Base-by-base conservation (phyloP, 768 basidiomycete species). In the Paxillus involutus region DNA sequence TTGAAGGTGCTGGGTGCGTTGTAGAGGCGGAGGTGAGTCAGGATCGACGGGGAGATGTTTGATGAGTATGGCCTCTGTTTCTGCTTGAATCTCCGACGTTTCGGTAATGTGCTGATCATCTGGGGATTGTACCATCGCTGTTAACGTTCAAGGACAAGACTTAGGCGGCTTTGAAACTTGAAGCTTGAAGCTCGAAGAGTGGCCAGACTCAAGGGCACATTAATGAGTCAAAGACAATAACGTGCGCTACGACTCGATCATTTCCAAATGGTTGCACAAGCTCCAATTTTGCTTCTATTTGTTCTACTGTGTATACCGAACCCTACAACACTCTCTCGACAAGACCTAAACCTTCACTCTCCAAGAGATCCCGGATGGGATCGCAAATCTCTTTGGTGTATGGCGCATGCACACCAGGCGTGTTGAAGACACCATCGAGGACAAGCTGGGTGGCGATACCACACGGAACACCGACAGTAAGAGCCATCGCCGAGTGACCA, bases 361-460 rank as follows among this genome's bases (percentile, higher is more conserved):
- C 91, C 42, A 92, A 68, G 21, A 78, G 63, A 52, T 76, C 77
- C 40, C 88, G 76, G 56, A 94, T 79, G 21, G 85, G 84, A 49
- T 90, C 87, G 64, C 89, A 91, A 36, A 93, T 82, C 67, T 89
- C 88, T 73, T 88, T 88, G 54, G 80, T 82, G 73, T 98, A 98
- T 3, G 96, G 96, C 11, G 84, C 89, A 46, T 85, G 82, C 6
- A 99, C 81, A 63, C 96, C 96, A 13, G 89, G 83, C 36, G 77
- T 82, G 58, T 73, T 82, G 65, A 98, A 73, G 43, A 84, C 81
- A 58, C 94, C 94, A 63, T 98, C 94, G 44, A 99, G 77, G 24
- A 99, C 83, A 57, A 94, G 79, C 76, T 98, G 94, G 0, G 86
- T 84, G 2, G 97, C 95, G 63, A 98, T 89, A 58, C 95, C 96